Base-by-base conservation (phyloP, 1,284 basidiomycete genomes). In the Ceratorhiza oryzae-sativae region DNA sequence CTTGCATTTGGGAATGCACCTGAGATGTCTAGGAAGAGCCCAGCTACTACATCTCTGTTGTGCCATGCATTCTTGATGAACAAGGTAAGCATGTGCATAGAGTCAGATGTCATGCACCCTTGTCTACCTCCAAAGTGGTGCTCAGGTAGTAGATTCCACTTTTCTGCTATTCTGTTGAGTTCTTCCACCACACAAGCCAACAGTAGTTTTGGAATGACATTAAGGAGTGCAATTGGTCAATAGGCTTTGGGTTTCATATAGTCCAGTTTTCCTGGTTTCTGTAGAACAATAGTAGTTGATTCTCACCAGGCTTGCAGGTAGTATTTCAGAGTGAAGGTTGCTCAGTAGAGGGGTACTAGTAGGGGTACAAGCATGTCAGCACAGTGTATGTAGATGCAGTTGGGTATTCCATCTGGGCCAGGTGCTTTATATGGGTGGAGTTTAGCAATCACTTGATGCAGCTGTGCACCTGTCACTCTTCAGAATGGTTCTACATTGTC, bases 361-460 rank as follows among this genome's bases (percentile, higher is more conserved):
- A 76, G 1, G 76, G 76, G 77, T 0, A 78, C 56, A 0, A 84
- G 75, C 0, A 77, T 20, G 12, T 79, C 76, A 0, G 58, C 46
- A 39, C 75, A 78, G 1, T 80, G 34, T 18, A 68, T 78, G 59
- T 80, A 76, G 0, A 83, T 79, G 10, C 77, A 74, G 71, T 84
- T 84, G 0, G 81, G 78, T 3, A 82, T 77, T 0, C 77, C 77
- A 48, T 81, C 80, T 0, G 80, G 79, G 0, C 81, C 80, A 0
- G 80, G 77, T 0, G 80, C 83, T 55, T 85, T 85, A 72, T 55
- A 71, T 3, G 73, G 74, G 25, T 63, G 55, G 0, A 75, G 56
- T 8, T 58, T 42, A 12, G 36, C 15, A 10, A 74, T 65, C 1
- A 60, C 48, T 18, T 48, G 18, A 13, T 27, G 5, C 1, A 73